phyloP scores from a whole-genome alignment of 169 alveolate species.

The Plasmodium sp. region DNA sequence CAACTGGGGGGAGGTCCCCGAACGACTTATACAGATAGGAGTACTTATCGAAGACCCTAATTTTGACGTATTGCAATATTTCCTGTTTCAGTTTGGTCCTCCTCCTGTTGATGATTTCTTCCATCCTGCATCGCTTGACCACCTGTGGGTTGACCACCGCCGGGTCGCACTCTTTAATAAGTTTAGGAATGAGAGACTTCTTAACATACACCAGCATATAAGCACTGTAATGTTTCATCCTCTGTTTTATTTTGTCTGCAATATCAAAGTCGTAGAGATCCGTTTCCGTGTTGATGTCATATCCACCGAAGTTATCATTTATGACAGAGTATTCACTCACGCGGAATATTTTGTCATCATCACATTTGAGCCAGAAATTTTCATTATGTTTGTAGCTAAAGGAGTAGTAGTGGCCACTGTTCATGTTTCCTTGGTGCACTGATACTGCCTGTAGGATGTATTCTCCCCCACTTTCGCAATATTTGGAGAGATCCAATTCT shows the following conservation, averaged over 20 bases:
- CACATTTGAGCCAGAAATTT: constrained; percentile 93
- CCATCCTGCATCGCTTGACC: constrained; percentile 80
- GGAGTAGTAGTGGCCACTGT: constrained; percentile 97
- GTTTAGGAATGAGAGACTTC: constrained; percentile 86
- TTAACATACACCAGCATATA: constrained; percentile 95
- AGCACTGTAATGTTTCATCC: constrained; percentile 90
- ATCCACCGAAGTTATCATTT: constrained; percentile 92
- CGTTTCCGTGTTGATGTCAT: constrained; percentile 86
- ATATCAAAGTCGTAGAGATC: constrained; percentile 61
- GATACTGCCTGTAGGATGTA: constrained; percentile 94
- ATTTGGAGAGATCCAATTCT: constrained; percentile 89
- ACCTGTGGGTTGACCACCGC: constrained; percentile 85
- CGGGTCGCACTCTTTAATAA: constrained; percentile 88
- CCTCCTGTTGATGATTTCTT: constrained; percentile 77
- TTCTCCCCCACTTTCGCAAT: constrained; percentile 77
- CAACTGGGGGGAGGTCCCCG: constrained; percentile 78
- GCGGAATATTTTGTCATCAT: constrained; percentile 93
- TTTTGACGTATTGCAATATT: constrained; percentile 79
- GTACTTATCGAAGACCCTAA: constrained; percentile 77
- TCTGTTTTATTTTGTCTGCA: constrained; percentile 75
- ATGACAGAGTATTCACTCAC: constrained; percentile 91
- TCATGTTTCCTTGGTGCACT: constrained; percentile 96
- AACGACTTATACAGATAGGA: constrained; percentile 76
- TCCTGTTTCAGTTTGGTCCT: constrained; percentile 82
- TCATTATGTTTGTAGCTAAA: constrained; percentile 84